phyloP scores from a whole-genome alignment of 257 asterid genomes.

The Fraxinus cuspidata region DNA sequence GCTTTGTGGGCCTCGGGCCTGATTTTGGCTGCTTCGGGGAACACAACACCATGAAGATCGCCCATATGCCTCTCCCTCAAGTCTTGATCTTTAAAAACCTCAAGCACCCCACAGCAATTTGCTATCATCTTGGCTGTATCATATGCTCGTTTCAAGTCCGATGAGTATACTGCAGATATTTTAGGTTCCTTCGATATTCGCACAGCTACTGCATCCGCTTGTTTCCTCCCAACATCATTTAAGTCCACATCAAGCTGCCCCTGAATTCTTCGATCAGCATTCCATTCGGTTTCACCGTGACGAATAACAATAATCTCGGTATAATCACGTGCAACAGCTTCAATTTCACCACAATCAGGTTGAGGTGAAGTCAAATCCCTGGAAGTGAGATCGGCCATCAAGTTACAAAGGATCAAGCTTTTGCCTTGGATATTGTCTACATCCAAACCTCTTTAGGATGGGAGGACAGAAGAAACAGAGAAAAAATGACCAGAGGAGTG shows the following conservation, averaged over 20 bases:
- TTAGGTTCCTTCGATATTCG: conserved; percentile 64
- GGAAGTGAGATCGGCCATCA: conserved; percentile 43
- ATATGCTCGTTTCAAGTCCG: conserved; percentile 80
- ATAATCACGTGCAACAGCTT: conserved; percentile 24
- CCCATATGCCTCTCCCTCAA: conserved; percentile 89
- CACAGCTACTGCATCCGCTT: conserved; percentile 78
- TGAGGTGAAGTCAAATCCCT: conserved; percentile 35
- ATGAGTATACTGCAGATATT: conserved; percentile 67
- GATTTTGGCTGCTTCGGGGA: conserved; percentile 42
- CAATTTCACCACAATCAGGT: conserved; percentile 29
- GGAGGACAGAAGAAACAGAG: no score
- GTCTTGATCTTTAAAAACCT: conserved; percentile 65
- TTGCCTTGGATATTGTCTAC: no score
- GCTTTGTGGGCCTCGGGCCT: conserved; percentile 60
- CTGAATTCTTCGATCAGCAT: conserved; percentile 72
- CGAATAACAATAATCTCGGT: conserved; percentile 83
- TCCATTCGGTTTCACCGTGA: conserved; percentile 97
- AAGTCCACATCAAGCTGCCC: conserved; percentile 87
- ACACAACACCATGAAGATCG: conserved; percentile 71
- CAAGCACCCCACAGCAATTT: conserved; percentile 62
- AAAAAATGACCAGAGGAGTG: no score
- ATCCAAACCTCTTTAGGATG: conserved; percentile 17
- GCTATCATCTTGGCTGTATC: conserved; percentile 72
- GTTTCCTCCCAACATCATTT: conserved; percentile 70
- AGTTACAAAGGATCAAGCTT: conserved; percentile 11